A percentile compares a stretch with the other conserved stretches of the same genome.
phyloP scores from a whole-genome alignment of 2,329 filamentous ascomycete species.

The Apiospora koreana region DNA sequence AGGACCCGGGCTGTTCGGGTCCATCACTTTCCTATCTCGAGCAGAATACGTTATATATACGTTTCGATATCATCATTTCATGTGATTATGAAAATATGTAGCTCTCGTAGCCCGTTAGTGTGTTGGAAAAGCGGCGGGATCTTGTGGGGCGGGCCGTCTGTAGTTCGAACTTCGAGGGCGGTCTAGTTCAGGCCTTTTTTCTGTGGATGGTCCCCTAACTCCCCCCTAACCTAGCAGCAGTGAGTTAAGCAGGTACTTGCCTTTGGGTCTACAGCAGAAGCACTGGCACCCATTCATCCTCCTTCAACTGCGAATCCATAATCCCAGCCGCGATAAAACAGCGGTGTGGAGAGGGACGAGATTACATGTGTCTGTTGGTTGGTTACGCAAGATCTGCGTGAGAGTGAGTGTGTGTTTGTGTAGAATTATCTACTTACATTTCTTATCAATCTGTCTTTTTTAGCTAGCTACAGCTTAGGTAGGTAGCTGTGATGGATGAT shows the following conservation, averaged over 20 bases:
- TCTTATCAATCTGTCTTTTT: not conserved
- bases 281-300: no score
- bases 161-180: not conserved
- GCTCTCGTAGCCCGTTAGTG: not conserved
- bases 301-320: not conserved
- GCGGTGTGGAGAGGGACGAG: not conserved
- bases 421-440: not conserved
- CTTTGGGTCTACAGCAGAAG: not conserved
- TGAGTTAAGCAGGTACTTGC: not conserved
- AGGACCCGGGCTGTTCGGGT: not conserved
- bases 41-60: not conserved
- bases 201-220: not conserved
- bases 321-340: not conserved
- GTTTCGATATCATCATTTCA: constrained; percentile 1
- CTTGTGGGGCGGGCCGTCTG: constrained; percentile 3
- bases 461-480: no score
- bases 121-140: not conserved
- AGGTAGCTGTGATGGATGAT: not conserved
- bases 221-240: not conserved
- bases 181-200: not conserved
- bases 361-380: not conserved
- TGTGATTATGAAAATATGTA: no score
- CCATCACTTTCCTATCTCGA: not conserved
- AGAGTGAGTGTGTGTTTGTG: not conserved
- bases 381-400: not conserved